Base-by-base conservation (phyloP, 148 eudicot species). In the Silene conica region DNA sequence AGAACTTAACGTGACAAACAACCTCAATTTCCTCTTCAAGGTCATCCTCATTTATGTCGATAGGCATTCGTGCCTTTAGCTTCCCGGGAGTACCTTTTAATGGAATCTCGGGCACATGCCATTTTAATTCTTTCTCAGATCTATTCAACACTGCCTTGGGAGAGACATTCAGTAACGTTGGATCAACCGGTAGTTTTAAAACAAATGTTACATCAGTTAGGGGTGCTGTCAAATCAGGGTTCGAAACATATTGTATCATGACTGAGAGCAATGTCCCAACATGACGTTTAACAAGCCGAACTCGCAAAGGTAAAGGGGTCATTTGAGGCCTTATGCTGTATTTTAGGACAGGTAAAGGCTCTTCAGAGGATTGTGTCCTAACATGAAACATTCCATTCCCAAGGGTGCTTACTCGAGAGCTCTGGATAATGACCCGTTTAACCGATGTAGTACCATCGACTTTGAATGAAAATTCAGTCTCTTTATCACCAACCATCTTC, bases 121-220 rank as follows among this genome's bases (percentile, higher is more conserved):
- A 94, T 85, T 87, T 92, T 81, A 94, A 68, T 78, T 94, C 98
- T 81, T 69, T 94, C 76, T 94, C 97, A 16, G 96, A 73, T 70
- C 97, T 85, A 74, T 91, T 90, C 86, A 94, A 82, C 67, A 92
- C 82, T 0, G 97, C 98, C 83, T 94, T 94, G 8, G 98, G 98
- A 34, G 97, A 86, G 71, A 94, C 97, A 59, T 89, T 85, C 50
- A 91, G 78, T 72, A 92, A 73, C 2, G 89, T 82, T 21, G 98
- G 98, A 73, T 94, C 97, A 60, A 92, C 96, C 0, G 98, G 97
- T 18, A 94, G 87, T 83, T 88, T 94, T 46, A 94, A 79, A 66
- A 81, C 78, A 77, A 94, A 85, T 0, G 91, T 88, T 21, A 94
- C 97, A 77, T 94, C 87, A 48, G 71, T 88, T 55, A 94, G 77